Percentiles rank a stretch among this genome's conserved stretches.
These are phyloP conservation scores for Fusarium praegraminearum DNA, from an alignment of 2,329 filamentous ascomycete genomes.

Conservation along the genomic window DNA sequence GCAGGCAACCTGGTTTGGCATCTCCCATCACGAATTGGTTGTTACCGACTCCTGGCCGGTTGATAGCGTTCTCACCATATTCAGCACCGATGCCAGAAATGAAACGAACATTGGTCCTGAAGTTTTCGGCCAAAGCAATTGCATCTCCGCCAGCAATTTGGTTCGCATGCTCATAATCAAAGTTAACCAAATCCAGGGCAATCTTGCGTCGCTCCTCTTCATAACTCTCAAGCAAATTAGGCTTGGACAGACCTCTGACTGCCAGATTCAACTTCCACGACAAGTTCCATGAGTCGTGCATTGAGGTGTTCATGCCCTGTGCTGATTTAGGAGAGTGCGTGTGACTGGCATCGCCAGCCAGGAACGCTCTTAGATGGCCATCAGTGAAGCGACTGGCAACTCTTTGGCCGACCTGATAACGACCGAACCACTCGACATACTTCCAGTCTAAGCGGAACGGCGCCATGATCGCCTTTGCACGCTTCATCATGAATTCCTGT, in stretches of 20 bases:
- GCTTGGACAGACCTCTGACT: conserved; percentile 67
- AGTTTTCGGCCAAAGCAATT: conserved; percentile 74
- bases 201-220: conserved; percentile 72
- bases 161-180: conserved; percentile 69
- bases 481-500: conserved; percentile 77
- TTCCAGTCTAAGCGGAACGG: conserved; percentile 70
- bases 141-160: conserved; percentile 72
- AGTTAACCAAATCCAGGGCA: conserved; percentile 69
- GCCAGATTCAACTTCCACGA: conserved; percentile 65
- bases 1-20: conserved; percentile 65
- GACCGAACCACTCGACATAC: conserved; percentile 77
- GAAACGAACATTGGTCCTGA: conserved; percentile 77
- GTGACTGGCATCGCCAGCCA: conserved; percentile 77
- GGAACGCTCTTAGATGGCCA: conserved; percentile 70
- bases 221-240: conserved; percentile 69
- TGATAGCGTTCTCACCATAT: conserved; percentile 65
- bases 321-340: conserved; percentile 80
- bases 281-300: conserved; percentile 72
- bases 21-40: conserved; percentile 60
- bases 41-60: conserved; percentile 54
- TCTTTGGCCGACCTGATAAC: conserved; percentile 77
- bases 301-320: conserved; percentile 74
- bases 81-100: conserved; percentile 78
- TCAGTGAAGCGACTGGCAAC: conserved; percentile 77
- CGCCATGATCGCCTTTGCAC: conserved; percentile 70